Percentiles rank a stretch among this genome's conserved stretches.
Conservation (phyloP, 1,284 basidiomycete genomes). For the Tetrapyrgos nigripes region DNA sequence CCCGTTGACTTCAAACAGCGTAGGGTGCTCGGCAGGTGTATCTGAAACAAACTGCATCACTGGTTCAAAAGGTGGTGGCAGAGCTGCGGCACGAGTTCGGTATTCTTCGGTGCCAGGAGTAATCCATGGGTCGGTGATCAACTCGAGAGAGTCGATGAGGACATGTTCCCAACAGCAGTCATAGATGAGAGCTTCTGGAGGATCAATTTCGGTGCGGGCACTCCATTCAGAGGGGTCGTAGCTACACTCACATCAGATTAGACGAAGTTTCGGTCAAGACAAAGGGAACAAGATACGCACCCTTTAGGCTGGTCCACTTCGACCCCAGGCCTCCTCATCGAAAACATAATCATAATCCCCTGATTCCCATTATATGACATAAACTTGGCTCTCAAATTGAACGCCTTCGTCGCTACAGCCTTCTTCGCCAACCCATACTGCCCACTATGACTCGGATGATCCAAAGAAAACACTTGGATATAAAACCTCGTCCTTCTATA, state of each 20-base stretch:
- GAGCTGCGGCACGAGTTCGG: constrained; percentile 38
- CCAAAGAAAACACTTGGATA: constrained; percentile 62
- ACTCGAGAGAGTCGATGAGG: constrained; percentile 55
- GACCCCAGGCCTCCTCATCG: constrained; percentile 7
- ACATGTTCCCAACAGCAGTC: constrained; percentile 56
- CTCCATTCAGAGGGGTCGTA: constrained; percentile 54
- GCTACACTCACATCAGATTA: constrained; percentile 28
- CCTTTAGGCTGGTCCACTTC: constrained; percentile 15
- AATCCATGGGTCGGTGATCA: constrained; percentile 53
- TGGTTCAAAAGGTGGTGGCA: constrained; percentile 48
- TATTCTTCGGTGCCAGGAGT: constrained; percentile 47
- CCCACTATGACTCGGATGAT: constrained; percentile 51
- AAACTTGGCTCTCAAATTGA: constrained; percentile 67
- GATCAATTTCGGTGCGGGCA: constrained; percentile 51
- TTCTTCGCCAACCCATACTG: constrained; percentile 57
- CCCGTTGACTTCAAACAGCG: constrained; percentile 52
- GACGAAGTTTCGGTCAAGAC: constrained; percentile 6
- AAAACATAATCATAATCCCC: constrained; percentile 67
- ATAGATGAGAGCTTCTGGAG: constrained; percentile 55
- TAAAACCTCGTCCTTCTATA: constrained; percentile 48
- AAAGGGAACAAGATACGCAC: constrained; percentile 7
- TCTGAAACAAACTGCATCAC: constrained; percentile 47
- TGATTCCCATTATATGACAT: constrained; percentile 49
- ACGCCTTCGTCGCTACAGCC: constrained; percentile 59
- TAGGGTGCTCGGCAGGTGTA: constrained; percentile 45